These are phyloP conservation scores for Hemisphaericaspora subhashii DNA, from an alignment of 1,139 yeast species.

Conservation along the genomic window DNA sequence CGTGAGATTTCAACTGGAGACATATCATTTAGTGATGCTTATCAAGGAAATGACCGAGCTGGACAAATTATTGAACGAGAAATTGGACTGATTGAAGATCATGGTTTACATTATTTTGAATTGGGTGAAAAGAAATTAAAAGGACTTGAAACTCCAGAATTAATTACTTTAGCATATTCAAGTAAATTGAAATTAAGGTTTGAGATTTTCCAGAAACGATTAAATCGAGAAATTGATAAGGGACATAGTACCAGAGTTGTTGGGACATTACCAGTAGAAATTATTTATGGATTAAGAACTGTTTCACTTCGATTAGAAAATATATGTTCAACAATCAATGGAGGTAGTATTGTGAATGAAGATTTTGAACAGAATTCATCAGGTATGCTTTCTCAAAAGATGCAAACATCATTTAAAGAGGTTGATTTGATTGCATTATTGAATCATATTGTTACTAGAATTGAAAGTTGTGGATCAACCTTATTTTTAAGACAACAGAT, in stretches of 20 bases:
- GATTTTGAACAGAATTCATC: constrained; percentile 27
- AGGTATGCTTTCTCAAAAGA: constrained; percentile 23
- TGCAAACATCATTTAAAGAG: constrained; percentile 29
- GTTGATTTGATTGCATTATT: constrained; percentile 48
- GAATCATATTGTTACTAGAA: constrained; percentile 62
- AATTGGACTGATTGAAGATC: constrained; percentile 60
- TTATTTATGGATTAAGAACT: constrained; percentile 48
- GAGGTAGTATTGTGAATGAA: constrained; percentile 28
- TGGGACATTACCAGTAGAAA: constrained; percentile 45
- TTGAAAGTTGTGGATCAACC: constrained; percentile 53
- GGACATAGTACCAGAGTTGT: constrained; percentile 27
- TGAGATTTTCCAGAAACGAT: constrained; percentile 39
- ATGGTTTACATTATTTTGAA: constrained; percentile 69
- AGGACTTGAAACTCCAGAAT: constrained; percentile 93
- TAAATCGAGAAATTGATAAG: constrained; percentile 20
- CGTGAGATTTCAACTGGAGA: constrained; percentile 43
- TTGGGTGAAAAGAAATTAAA: constrained; percentile 88
- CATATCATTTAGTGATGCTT: constrained; percentile 51
- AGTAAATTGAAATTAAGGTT: constrained; percentile 58
- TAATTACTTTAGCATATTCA: constrained; percentile 79
- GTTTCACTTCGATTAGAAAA: constrained; percentile 51
- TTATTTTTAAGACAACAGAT: constrained; percentile 37
- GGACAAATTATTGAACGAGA: constrained; percentile 71
- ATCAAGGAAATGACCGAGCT: constrained; percentile 57
- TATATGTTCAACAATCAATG: constrained; percentile 41